phyloP scores from a whole-genome alignment of 23 red algal species.

The Gracilaria caudata region DNA sequence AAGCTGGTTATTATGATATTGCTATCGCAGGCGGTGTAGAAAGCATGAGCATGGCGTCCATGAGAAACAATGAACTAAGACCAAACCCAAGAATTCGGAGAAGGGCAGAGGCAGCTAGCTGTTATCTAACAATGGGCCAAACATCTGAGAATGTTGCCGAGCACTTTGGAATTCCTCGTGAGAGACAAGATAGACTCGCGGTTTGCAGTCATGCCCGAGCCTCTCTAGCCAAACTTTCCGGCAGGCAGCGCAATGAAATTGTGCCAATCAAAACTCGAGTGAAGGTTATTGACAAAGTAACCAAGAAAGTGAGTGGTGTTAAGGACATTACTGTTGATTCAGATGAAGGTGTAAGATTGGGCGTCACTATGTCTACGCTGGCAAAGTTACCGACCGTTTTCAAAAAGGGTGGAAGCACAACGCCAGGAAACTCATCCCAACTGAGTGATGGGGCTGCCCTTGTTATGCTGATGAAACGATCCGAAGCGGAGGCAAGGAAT shows the following conservation, averaged over 20 bases:
- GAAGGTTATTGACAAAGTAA: conserved; percentile 57
- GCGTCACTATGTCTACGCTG: conserved; percentile 74
- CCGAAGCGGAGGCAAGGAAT: conserved; percentile 85
- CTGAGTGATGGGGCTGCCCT: conserved; percentile 96
- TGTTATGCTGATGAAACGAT: conserved; percentile 93
- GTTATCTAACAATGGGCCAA: conserved; percentile 96
- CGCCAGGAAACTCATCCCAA: conserved; percentile 97
- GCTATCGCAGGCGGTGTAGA: conserved; percentile 95
- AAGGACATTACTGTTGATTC: conserved; percentile 71
- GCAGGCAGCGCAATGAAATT: conserved; percentile 87
- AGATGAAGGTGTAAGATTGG: conserved; percentile 95
- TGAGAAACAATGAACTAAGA: conserved; percentile 70
- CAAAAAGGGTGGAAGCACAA: conserved; percentile 89
- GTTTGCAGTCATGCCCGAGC: conserved; percentile 91
- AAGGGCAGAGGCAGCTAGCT: conserved; percentile 64
- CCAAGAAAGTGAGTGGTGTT: conserved; percentile 43
- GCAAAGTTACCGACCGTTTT: conserved; percentile 92
- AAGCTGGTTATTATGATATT: conserved; percentile 82
- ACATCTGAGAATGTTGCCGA: conserved; percentile 98
- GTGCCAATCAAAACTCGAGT: conserved; percentile 89
- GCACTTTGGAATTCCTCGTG: conserved; percentile 76
- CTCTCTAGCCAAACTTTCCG: conserved; percentile 74
- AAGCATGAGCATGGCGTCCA: conserved; percentile 91
- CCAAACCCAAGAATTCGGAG: conserved; percentile 59
- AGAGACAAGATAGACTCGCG: conserved; percentile 88